phyloP scores from a whole-genome alignment of 176 grass and related monocot genomes.

The Oryza meridionalis region DNA sequence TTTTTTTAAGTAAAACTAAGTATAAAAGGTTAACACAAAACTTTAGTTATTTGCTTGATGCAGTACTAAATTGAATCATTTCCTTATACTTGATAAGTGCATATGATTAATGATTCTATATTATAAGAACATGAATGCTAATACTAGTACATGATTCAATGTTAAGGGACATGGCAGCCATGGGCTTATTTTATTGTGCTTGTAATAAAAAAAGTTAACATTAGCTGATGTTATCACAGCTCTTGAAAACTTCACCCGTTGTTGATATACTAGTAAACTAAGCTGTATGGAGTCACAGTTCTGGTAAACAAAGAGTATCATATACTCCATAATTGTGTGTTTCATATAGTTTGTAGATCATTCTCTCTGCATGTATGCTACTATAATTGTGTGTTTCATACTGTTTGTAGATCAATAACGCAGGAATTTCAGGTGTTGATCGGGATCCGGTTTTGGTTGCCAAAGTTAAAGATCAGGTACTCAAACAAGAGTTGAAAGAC shows the following conservation, averaged over 20 bases:
- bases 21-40: neutral
- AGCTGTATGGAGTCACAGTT: neutral
- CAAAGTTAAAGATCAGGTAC: constrained; percentile 48
- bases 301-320: neutral
- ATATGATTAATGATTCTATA: neutral
- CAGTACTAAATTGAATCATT: neutral
- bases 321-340: neutral
- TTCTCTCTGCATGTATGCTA: constrained; percentile 1
- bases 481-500: neutral
- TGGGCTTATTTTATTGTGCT: too few relatives aligned
- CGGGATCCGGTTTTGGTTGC: constrained; percentile 50
- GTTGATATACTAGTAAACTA: neutral
- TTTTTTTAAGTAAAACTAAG: neutral
- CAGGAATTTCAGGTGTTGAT: constrained; percentile 53
- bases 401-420: constrained; percentile 66
- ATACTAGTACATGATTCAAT: neutral
- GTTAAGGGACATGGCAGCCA: neutral
- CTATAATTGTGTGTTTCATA: neutral
- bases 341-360: neutral
- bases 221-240: too few relatives aligned
- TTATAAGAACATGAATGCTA: neutral
- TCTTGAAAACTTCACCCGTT: neutral
- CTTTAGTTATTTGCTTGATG: neutral
- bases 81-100: neutral
- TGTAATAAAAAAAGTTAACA: too few relatives aligned